Percentiles rank a stretch among this genome's conserved stretches.
These are phyloP conservation scores for Hyphopichia khmerensis DNA, from an alignment of 1,139 yeast genomes.

Conservation along the genomic window DNA sequence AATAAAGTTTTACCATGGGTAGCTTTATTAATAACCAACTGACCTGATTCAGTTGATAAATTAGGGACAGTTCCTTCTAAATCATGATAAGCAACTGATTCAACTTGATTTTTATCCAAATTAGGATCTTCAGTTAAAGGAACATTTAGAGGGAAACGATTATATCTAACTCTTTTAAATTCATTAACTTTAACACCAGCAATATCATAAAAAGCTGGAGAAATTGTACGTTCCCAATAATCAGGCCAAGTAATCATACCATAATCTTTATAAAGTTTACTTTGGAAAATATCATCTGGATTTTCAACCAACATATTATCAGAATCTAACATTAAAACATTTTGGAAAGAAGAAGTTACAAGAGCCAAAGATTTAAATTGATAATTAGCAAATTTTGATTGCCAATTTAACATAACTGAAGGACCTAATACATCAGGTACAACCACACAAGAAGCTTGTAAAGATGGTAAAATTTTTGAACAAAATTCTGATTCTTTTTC, in stretches of 20 bases:
- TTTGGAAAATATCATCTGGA: conserved; percentile 47
- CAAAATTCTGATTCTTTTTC: conserved; percentile 29
- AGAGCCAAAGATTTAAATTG: conserved; percentile 44
- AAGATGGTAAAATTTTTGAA: conserved; percentile 19
- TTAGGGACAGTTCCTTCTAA: conserved; percentile 59
- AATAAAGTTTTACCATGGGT: conserved; percentile 54
- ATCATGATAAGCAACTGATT: conserved; percentile 43
- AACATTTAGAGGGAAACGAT: conserved; percentile 19
- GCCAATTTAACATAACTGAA: conserved; percentile 32
- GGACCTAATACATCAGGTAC: conserved; percentile 38
- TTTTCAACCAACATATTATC: conserved; percentile 38
- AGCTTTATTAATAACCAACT: conserved; percentile 51
- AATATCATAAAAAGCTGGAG: conserved; percentile 66
- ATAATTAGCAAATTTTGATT: conserved; percentile 26
- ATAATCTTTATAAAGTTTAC: conserved; percentile 50
- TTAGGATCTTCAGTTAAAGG: conserved; percentile 8
- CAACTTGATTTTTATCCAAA: conserved; percentile 10
- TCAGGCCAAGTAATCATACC: conserved; percentile 83
- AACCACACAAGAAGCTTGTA: conserved; percentile 31
- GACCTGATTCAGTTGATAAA: conserved; percentile 65
- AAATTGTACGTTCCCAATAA: conserved; percentile 73
- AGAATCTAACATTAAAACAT: conserved; percentile 42
- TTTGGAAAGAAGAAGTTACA: conserved; percentile 40
- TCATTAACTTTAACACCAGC: conserved; percentile 47
- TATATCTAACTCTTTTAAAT: conserved; percentile 20